phyloP scores from a whole-genome alignment of 257 asterid genomes.

The Fraxinus cuspidata region DNA sequence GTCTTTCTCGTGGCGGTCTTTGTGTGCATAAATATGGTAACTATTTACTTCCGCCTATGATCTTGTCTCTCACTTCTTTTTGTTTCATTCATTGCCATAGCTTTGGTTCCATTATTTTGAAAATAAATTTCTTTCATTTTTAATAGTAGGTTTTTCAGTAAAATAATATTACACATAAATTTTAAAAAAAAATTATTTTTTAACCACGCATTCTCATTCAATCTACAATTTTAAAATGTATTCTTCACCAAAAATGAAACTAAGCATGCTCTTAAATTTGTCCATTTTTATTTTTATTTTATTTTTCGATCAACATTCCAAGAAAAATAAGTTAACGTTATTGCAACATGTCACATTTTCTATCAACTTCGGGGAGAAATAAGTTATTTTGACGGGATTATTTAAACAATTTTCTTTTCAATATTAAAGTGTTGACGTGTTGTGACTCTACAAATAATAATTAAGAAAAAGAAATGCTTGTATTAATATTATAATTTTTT shows the following conservation, averaged over 20 bases:
- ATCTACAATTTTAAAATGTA: too few relatives aligned
- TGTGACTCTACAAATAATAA: neutral
- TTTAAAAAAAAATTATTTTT: neutral
- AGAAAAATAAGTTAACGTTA: neutral
- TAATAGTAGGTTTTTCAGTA: too few relatives aligned
- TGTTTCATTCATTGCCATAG: neutral
- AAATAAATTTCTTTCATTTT: too few relatives aligned
- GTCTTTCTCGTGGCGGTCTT: neutral
- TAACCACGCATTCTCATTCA: too few relatives aligned
- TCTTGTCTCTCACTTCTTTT: neutral
- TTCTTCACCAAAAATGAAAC: too few relatives aligned
- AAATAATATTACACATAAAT: too few relatives aligned
- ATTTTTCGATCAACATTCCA: neutral
- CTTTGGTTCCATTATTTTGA: too few relatives aligned
- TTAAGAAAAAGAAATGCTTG: neutral
- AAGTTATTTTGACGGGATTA: too few relatives aligned
- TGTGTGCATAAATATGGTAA: neutral
- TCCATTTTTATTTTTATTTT: neutral
- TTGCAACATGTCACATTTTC: neutral
- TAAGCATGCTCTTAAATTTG: too few relatives aligned
- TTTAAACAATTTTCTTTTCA: neutral
- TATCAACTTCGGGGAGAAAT: too few relatives aligned
- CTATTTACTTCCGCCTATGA: neutral
- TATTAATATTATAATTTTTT: too few relatives aligned
- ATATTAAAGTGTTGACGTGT: neutral